Base-by-base conservation (phyloP, 129 eudicot genomes). In the Dittrichia graveolens region DNA sequence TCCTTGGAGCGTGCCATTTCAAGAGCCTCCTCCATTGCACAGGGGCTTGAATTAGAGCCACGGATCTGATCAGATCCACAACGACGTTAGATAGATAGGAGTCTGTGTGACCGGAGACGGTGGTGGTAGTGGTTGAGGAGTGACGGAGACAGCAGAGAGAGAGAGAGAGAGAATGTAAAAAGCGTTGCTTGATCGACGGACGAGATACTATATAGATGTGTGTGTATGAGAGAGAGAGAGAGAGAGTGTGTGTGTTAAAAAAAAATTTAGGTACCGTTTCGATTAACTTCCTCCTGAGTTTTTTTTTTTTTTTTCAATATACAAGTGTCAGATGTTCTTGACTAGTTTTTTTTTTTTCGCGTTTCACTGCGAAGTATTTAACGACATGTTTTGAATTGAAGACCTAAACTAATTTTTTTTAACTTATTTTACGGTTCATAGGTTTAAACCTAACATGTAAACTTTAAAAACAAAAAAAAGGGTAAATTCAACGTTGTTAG, bases 1-100 rank as follows among this genome's bases (percentile, higher is more conserved):
- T 88, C 96, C 87, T 88, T 91, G 13, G 93, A 82, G 41, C 97
- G 90, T 54, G 87, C 87, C 85, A 91, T 71, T 72, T 91, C 97
- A 14, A 91, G 72, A 37, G 97, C 96, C 79, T 88, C 96, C 87
- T 91, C 97, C 97, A 91, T 91, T 15, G 72, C 57, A 69, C 37
- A 12, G 39, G 35, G 78, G 60, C 53, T 54, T 69, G 78, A 69
- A 6, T 31, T 62, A 49, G 45, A 45, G 72, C 15, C 13, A 34
- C 31, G 38, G 79, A 76, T 79, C 85, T 76, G 90, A 81, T 84
- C 85, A 72, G 83, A 46, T 45, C 69, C 75, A 45, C 74, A 61
- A 40, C 19, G 74, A 10, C 46, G 69, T 52, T 43, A 24, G 58
- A 46, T 58, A 37, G 75, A 61, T 11, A 0, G 74, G 31, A 54